Evolutionary conservation across 495 filamentous ascomycete genomes (phyloP), one percentile per base, ranked within the genome.

Genomic region (Trichoderma orchidacearum): DNA sequence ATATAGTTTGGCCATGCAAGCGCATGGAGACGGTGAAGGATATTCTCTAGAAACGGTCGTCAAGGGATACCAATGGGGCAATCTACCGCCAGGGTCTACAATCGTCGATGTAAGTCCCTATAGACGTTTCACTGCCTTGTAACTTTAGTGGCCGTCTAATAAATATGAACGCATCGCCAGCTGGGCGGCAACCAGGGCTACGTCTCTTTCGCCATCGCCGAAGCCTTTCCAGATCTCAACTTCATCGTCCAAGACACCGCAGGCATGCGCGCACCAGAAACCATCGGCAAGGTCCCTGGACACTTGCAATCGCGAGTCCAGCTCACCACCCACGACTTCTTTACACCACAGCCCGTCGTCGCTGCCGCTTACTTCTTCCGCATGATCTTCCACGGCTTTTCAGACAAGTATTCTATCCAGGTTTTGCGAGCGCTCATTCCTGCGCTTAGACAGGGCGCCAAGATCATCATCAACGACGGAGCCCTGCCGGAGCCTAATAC

Each of bases 301-400:
- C 50, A 57, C 2, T 59, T 68, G 18, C 51, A 38, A 11, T 32
- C 31, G 2, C 59, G 61, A n/a, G 61, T 66, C 2, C 9, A 30
- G n/a, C 55, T 64, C 53, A 66, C 65, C 51, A 65, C 63, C 7
- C 77, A 83, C 58, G 75, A 82, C 66, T 78, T 82, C 63, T 70
- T 78, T 61, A 67, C 67, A 0, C 62, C 67, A 56, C 75, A 78
- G 18, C 67, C 78, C 36, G 66, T 64, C 29, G 64, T 63, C 0
- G 78, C 79, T 11, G 71, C 76, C 30, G 63, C 68, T 3, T 81
- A 80, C 56, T 62, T 80, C 50, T 74, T 76, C 56, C 74, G 79
- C n/a, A 73, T 71, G 62, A 75, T 78, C 53, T 64, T 83, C 62
- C 80, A 81, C 56, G 73, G 80, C 59, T 77, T 78, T 65, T 69